Evolutionary conservation across 148 eudicot genomes (phyloP), one percentile per base, ranked within the genome.

Genomic region (Fallopia convolvulus): DNA sequence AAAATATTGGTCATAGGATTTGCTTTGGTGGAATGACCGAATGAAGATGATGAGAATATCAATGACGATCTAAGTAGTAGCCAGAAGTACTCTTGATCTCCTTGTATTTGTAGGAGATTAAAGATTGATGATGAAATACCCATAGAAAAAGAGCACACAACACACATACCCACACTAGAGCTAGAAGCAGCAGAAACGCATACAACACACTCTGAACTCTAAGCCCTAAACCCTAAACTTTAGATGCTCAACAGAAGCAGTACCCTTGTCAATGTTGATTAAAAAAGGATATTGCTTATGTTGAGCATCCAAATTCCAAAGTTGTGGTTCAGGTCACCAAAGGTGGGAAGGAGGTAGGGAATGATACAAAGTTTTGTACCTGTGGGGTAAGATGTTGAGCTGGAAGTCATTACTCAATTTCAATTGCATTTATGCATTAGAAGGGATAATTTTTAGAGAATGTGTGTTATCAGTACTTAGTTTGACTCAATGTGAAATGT

Each of bases 401-500:
- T 61, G 42, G 46, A 36, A 68, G 46, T 68, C 44, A 1, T 36
- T 68, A 36, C 46, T 68, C 11, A 17, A 5, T 39, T 36, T 68
- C 44, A 68, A 32, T 65, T 65, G 40, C 46, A 68, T 36, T 68
- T 15, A 15, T 32, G n/a, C 20, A 13, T 66, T 66, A 7, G 12
- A 66, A 14, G 72, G 18, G 13, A 36, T 33, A 32, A 3, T 15
- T 32, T 33, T 68, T 39, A 18, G 72, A 68, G 44, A 33, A 39
- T 14, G 1, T 32, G 18, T 60, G 66, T 23, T 60, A 26, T 65
- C 33, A 30, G 13, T 36, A 36, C 72, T 68, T 6, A 68, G 42
- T 68, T 68, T 68, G 72, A 17, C 72, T 36, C 36, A 36, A 13
- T 33, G 72, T 66, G 14, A 32, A 13, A 36, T 81, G 73, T 85